These are phyloP conservation scores for Cordia subcordata DNA, from an alignment of 257 asterid species.

Conservation along the genomic window DNA sequence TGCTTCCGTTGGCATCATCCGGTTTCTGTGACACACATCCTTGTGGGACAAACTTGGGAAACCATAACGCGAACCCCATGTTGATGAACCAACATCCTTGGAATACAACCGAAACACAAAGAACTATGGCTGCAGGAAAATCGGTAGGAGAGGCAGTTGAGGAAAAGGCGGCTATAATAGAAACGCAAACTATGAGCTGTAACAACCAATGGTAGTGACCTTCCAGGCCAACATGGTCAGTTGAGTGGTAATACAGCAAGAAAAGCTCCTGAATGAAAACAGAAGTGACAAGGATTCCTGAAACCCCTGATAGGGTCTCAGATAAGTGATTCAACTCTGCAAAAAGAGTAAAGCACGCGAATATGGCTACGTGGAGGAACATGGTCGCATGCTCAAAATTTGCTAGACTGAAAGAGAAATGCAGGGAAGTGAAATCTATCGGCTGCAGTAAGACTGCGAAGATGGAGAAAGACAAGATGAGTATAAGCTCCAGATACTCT, in stretches of 20 bases:
- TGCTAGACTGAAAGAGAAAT: slow-evolving; percentile 51
- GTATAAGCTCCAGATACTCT: slow-evolving; percentile 49
- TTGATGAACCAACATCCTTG: slow-evolving; percentile 84
- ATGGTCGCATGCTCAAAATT: slow-evolving; percentile 64
- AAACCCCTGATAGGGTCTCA: slow-evolving; percentile 33
- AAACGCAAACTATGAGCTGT: slow-evolving; percentile 58
- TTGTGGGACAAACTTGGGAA: slow-evolving; percentile 40
- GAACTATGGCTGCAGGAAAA: slow-evolving; percentile 59
- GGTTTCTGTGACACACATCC: slow-evolving; percentile 41
- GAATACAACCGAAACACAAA: slow-evolving; percentile 53
- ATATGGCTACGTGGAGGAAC: slow-evolving; percentile 57
- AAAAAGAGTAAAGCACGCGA: slow-evolving; percentile 50
- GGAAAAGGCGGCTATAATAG: slow-evolving; percentile 46
- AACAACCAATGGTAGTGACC: slow-evolving; percentile 89
- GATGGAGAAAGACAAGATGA: slow-evolving; percentile 49
- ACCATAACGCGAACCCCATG: slow-evolving; percentile 78
- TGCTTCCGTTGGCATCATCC: slow-evolving; percentile 6
- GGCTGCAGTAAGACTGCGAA: slow-evolving; percentile 50
- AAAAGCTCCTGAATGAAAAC: slow-evolving; percentile 72
- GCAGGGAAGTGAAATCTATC: slow-evolving; percentile 40
- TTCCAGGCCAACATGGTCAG: slow-evolving; percentile 73
- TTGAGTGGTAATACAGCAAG: slow-evolving; percentile 76
- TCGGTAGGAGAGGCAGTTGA: slow-evolving; percentile 42
- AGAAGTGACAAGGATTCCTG: slow-evolving; percentile 60
- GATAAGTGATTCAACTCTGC: slow-evolving; percentile 39